Conservation (phyloP, 2,329 filamentous ascomycete species). For the Colletotrichum filicis region DNA sequence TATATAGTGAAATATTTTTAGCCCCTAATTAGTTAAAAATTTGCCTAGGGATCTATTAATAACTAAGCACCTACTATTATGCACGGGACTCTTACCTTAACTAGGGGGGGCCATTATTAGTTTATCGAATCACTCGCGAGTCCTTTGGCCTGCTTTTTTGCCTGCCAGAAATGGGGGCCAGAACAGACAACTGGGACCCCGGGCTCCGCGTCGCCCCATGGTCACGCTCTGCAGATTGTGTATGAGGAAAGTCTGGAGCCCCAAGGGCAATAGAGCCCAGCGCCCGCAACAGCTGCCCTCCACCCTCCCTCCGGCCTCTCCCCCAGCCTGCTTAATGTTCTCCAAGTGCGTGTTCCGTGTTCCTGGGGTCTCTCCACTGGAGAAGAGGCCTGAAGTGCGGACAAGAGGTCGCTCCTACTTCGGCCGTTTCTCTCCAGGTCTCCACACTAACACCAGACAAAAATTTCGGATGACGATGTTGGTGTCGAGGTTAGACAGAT, state of each 20-base stretch:
- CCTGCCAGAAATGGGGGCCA: too few species aligned
- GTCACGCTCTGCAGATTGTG: constrained; percentile 1
- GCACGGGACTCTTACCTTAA: too few species aligned
- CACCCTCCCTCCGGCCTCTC: background rate
- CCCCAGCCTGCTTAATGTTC: constrained; percentile 10
- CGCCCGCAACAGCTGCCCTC: background rate
- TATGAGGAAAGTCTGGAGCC: constrained; percentile 7
- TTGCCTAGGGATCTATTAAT: too few species aligned
- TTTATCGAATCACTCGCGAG: too few species aligned
- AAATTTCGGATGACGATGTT: constrained; percentile 27
- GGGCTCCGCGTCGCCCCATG: background rate
- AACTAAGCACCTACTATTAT: too few species aligned
- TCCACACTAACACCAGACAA: constrained; percentile 26
- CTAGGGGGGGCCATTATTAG: too few species aligned
- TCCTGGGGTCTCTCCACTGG: constrained; percentile 29
- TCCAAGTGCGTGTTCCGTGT: constrained; percentile 11
- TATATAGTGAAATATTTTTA: too few species aligned
- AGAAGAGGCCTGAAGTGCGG: constrained; percentile 28
- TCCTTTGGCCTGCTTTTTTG: too few species aligned
- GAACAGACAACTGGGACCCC: background rate
- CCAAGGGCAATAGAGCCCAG: background rate
- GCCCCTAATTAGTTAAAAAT: too few species aligned
- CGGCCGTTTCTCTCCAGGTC: constrained; percentile 32
- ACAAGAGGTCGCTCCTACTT: constrained; percentile 29
- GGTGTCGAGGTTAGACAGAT: constrained; percentile 23